Evolutionary conservation across 306 rosid genomes (phyloP), one percentile per base, ranked within the genome.

Genomic region (Quercus agrifolia): DNA sequence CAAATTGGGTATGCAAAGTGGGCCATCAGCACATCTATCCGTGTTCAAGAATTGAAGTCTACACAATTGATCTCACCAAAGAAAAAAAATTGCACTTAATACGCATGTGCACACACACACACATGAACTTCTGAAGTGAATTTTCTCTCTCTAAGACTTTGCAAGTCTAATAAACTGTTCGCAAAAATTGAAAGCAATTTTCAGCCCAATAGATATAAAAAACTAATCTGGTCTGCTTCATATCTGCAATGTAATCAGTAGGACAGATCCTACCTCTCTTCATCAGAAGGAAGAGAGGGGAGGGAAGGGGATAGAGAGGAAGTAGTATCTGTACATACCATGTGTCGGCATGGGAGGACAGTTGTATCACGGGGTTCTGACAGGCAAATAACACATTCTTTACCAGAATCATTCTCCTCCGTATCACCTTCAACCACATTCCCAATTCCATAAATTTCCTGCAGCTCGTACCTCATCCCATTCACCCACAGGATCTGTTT

Each of bases 261-360:
- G 64, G 64, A 58, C 55, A 71, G 33, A 18, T 71, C 21, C 18
- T 15, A 69, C 12, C 75, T 35, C 12, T 10, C 76, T 69, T 78
- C 21, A 72, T 30, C 52, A 52, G 51, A 27, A 61, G 4, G 46
- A 46, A 33, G 58, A 58, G 59, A 5, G n/a, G 38, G 56, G 20
- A 46, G 51, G 4, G n/a, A 35, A 38, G 20, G 21, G 35, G 57
- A 8, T 68, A 20, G 44, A 25, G 51, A 83, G 19, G 70, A 38
- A 79, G 63, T 4, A 49, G 54, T 49, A 49, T 49, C 30, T 21
- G 14, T 18, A 77, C 25, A 12, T 82, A 87, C 91, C 91, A 85
- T 87, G 78, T 85, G 91, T 74, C 91, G 87, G 82, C 91, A 87
- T 49, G 91, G 91, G 59, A 87, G 88, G 21, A 82, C 83, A 12